Base-by-base conservation (phyloP, 306 rosid species). In the Ziziphus jujuba region DNA sequence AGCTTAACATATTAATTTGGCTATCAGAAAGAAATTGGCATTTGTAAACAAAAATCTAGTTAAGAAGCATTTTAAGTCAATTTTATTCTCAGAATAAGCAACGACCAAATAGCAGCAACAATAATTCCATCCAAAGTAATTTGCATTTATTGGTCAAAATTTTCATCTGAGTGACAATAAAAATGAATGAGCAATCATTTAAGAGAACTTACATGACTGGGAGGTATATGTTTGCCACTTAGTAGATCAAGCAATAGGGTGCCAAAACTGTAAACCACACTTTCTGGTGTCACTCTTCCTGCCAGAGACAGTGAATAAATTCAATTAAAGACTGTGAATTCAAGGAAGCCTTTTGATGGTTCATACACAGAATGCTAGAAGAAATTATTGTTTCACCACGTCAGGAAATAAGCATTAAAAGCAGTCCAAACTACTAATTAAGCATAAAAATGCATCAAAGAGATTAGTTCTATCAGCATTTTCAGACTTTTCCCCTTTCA, bases 161-260 rank as follows among this genome's bases (percentile, higher is more conserved):
- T 48, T 66, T 40, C 40, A 35, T 59, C 61, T 14, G 21, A 14
- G 43, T 38, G 47, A 24, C 43, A 38, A 65, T 67, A 55, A 35
- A 49, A 62, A 56, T 65, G 49, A 69, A 74, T 2, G 43, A 63
- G 53, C 66, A 75, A 67, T 64, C 54, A 52, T 73, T 60, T 63
- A 19, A 48, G 61, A 65, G 56, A 47, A 56, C 53, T 47, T 86
- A 91, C 97, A 80, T 88, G 97, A 77, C 96, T 88, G 0, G 96
- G 97, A 24, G 97, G 97, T 34, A 91, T 91, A 77, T 91, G 97
- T 77, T 91, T 91, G 75, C 97, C 97, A 69, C 97, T 91, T 70
- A 91, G 82, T 66, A 91, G 96, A 84, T 88, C 97, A 3, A 91
- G 97, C 86, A 88, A 74, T 31, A 91, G 84, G 64, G 97, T 91